Conservation (phyloP, 257 asterid genomes). For the Solanum lycopersicoides region DNA sequence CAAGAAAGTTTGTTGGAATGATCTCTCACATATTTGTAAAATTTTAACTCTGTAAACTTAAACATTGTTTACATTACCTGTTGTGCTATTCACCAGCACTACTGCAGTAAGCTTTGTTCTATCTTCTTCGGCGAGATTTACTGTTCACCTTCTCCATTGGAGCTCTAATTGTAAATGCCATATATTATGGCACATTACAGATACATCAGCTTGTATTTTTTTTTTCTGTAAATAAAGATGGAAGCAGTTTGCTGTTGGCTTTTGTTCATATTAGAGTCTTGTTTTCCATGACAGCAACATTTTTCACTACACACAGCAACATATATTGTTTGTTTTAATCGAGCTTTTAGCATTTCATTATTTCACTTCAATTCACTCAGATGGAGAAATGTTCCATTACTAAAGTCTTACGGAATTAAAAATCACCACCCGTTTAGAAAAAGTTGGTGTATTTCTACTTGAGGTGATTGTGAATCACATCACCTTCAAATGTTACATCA, state of each 20-base stretch:
- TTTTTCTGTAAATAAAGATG: background rate
- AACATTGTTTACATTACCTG: background rate
- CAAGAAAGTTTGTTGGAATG: background rate
- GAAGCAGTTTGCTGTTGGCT: background rate
- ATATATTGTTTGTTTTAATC: background rate
- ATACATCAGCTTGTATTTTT: background rate
- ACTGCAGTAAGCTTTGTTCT: background rate
- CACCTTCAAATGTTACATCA: background rate
- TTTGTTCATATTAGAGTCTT: background rate
- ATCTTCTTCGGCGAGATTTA: background rate
- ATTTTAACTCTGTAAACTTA: background rate
- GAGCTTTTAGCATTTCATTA: background rate
- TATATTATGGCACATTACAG: background rate
- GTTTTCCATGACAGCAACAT: background rate
- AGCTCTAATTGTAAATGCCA: background rate
- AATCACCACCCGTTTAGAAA: background rate
- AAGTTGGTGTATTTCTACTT: background rate
- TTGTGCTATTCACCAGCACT: background rate
- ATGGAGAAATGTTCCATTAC: background rate
- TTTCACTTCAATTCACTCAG: background rate
- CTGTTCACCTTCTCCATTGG: background rate
- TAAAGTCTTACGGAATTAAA: background rate
- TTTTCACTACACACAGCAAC: background rate
- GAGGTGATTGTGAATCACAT: background rate
- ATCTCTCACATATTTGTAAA: conserved; percentile 4